Base-by-base conservation (phyloP, 1,284 basidiomycete genomes). In the Athelia psychrophila region DNA sequence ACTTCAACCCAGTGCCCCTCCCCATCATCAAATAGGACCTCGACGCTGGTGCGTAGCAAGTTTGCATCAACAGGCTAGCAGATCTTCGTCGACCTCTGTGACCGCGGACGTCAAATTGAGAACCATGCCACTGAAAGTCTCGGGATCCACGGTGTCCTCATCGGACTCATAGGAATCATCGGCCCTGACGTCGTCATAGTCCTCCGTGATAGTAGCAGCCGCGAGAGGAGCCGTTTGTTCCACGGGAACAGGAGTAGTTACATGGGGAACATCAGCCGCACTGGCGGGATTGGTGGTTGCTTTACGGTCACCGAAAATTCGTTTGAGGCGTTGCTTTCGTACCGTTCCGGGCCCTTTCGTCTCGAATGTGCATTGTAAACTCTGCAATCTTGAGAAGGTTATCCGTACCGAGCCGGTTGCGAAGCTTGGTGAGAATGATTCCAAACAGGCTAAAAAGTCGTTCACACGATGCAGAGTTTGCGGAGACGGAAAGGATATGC, bases 391-490 rank as follows among this genome's bases (percentile, higher is more conserved):
- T 42, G 38, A 18, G 16, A 6, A 42, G 16, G 38, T 42, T 42
- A 18, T 42, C 38, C 9, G 38, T 42, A 18, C 38, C n/a, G 20
- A 42, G 38, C 16, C 20, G 38, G 36, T 55, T 66, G 4, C 63
- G 59, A 2, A 65, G 54, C 50, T 63, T 62, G 3, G 65, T 67
- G 6, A 68, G 57, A 12, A 60, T 70, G 13, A 59, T 56, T 6
- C 68, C 68, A 56, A 70, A 68, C 1, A 58, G 54, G 49, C 67
- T 70, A 56, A 71, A 73, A 6, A 71, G 58, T 0, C 60, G 56
- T 53, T 71, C 62, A 49, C 68, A 70, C 9, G 69, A 71, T 18
- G 69, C 68, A 3, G 68, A 73, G 52, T 71, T 72, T 15, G 67
- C 61, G 36, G 56, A 64, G 19, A 72, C 62, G 1, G 62, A 62